These are phyloP conservation scores for Rhodotorula glutinis DNA, from an alignment of 1,284 basidiomycete species.

Conservation along the genomic window DNA sequence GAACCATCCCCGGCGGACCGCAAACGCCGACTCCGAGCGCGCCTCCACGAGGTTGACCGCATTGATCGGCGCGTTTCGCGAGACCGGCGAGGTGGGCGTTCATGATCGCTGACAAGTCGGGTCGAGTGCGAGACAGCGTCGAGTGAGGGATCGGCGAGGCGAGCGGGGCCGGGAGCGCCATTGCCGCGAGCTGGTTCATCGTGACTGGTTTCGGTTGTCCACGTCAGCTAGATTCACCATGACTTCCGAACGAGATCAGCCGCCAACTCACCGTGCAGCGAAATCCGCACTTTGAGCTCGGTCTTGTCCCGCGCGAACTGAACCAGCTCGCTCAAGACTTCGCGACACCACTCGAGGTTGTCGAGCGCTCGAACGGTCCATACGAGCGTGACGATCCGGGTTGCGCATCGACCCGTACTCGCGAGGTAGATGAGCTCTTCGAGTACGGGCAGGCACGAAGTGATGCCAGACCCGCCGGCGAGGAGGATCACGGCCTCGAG, in stretches of 20 bases:
- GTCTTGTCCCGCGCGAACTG: slow-evolving; percentile 23
- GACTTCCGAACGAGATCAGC: no score
- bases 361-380: slow-evolving; percentile 13
- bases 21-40: slow-evolving; percentile 22
- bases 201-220: no score
- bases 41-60: slow-evolving; percentile 4
- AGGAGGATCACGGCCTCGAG: slow-evolving; percentile 30
- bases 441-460: slow-evolving; percentile 24
- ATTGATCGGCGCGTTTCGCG: background rate
- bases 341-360: slow-evolving; percentile 18
- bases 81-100: background rate
- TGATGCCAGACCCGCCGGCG: slow-evolving; percentile 38
- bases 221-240: no score
- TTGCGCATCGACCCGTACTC: background rate
- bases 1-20: slow-evolving; percentile 10
- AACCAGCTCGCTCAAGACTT: slow-evolving; percentile 10
- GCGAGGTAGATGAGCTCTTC: slow-evolving; percentile 28
- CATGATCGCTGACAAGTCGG: background rate
- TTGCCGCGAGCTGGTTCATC: no score
- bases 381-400: slow-evolving; percentile 16
- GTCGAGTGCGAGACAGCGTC: background rate
- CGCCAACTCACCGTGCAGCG: slow-evolving; percentile 10
- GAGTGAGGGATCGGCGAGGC: slow-evolving; percentile 1
- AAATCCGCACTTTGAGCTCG: slow-evolving; percentile 1
- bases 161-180: background rate